Evolutionary conservation across 2,329 filamentous ascomycete species (phyloP).

Genomic region (Didymosphaeria variabile): DNA sequence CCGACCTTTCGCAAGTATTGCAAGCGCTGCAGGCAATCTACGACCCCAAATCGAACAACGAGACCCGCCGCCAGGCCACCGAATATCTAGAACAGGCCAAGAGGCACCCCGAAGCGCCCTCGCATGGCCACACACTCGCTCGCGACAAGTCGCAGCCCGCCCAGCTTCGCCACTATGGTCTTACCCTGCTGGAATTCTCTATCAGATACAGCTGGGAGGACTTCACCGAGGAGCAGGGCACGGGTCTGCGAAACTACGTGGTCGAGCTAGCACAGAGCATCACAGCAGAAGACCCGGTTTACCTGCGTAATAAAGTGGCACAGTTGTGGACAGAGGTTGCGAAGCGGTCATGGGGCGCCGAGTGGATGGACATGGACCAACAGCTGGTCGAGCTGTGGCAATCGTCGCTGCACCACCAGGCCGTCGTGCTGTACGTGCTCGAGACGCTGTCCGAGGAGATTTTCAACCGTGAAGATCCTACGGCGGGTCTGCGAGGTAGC

Average conservation of each 20-base stretch:
- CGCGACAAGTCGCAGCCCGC: constrained; percentile 77
- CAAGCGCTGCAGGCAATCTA: constrained; percentile 90
- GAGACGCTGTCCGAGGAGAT: constrained; percentile 95
- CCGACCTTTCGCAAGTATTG: constrained; percentile 72
- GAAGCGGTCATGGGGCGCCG: constrained; percentile 89
- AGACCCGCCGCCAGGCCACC: constrained; percentile 82
- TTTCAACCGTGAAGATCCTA: constrained; percentile 88
- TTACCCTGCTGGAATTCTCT: constrained; percentile 89
- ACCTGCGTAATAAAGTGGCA: constrained; percentile 90
- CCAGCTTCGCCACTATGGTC: constrained; percentile 89
- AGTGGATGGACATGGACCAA: constrained; percentile 95
- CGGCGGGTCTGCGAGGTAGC: constrained; percentile 82
- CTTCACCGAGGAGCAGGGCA: constrained; percentile 73
- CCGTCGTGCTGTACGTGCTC: constrained; percentile 86
- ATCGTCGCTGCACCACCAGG: constrained; percentile 71
- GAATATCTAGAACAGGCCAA: constrained; percentile 88
- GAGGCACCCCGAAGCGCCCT: constrained; percentile 77
- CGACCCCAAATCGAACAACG: constrained; percentile 80
- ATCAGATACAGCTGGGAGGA: constrained; percentile 85
- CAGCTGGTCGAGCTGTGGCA: constrained; percentile 83
- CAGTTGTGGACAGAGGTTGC: constrained; percentile 95
- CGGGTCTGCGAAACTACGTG: constrained; percentile 77
- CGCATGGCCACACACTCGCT: constrained; percentile 85
- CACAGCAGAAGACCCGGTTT: constrained; percentile 76
- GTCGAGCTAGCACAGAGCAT: constrained; percentile 79